A percentile compares a stretch with the other conserved stretches of the same genome.
Conservation (phyloP, 805 yeast genomes). For the Hanseniaspora nectarophila region DNA sequence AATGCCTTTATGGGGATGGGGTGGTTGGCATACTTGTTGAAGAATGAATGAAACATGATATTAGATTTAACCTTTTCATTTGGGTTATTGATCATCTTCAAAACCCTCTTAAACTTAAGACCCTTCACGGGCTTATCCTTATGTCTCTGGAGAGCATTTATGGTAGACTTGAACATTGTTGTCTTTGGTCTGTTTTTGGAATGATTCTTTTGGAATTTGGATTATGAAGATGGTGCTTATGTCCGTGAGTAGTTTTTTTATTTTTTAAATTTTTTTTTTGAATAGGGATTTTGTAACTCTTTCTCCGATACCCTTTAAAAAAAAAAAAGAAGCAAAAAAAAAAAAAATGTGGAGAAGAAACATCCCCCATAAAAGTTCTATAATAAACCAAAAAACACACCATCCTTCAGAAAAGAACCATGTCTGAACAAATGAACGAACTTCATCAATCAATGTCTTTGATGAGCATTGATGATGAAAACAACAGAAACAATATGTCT, state of each 20-base stretch:
- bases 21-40: background rate
- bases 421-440: constrained; percentile 12
- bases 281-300: background rate
- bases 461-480: constrained; percentile 26
- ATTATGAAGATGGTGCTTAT: too few relatives aligned
- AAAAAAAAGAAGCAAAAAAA: background rate
- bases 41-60: background rate
- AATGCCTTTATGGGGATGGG: background rate
- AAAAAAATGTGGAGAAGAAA: too few relatives aligned
- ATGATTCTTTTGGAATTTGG: too few relatives aligned
- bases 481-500: background rate
- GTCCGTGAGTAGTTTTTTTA: background rate
- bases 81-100: background rate
- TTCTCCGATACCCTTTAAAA: background rate
- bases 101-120: background rate
- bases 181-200: too few relatives aligned
- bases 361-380: too few relatives aligned
- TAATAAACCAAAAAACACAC: background rate
- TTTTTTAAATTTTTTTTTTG: too few relatives aligned
- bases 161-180: background rate
- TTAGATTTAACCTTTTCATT: background rate
- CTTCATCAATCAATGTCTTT: constrained; percentile 27
- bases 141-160: background rate
- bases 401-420: background rate
- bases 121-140: background rate